Evolutionary conservation across 2,329 filamentous ascomycete species (phyloP).

Genomic region (Arthrinium phaeospermum): DNA sequence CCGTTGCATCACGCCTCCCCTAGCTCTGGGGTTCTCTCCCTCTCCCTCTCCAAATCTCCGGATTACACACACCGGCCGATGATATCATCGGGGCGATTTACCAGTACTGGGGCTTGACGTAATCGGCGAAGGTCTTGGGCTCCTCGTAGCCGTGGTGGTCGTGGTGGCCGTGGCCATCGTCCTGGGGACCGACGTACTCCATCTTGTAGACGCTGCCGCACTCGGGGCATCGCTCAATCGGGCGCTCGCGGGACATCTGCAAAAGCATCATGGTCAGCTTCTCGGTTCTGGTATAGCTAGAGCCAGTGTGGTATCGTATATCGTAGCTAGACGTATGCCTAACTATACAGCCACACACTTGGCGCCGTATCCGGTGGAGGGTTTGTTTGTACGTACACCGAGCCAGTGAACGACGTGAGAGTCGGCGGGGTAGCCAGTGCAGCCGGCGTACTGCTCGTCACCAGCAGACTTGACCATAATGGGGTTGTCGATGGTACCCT

Average conservation of each 20-base stretch:
- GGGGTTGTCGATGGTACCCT: slow-evolving; percentile 89
- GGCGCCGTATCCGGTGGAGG: not conserved
- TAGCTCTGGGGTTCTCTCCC: not conserved
- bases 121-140: slow-evolving; percentile 97
- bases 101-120: slow-evolving; percentile 92
- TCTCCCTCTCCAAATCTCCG: not conserved
- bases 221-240: slow-evolving; percentile 93
- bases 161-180: slow-evolving; percentile 68
- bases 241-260: slow-evolving; percentile 85
- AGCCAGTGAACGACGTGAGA: slow-evolving; percentile 92
- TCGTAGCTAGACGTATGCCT: not conserved
- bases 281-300: not conserved
- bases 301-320: slow-evolving; percentile 24
- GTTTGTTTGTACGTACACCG: slow-evolving; percentile 64
- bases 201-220: slow-evolving; percentile 98
- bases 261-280: not conserved
- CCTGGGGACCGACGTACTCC: slow-evolving; percentile 88
- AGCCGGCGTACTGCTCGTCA: slow-evolving; percentile 95
- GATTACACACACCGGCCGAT: slow-evolving; percentile 14
- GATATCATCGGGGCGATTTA: slow-evolving; percentile 42
- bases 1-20: not conserved
- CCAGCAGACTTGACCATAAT: slow-evolving; percentile 90
- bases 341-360: not conserved
- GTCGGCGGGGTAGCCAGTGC: slow-evolving; percentile 92
- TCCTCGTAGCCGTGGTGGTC: slow-evolving; percentile 72